Conservation (phyloP, 352 stramenopile species). For the Globisporangium spinosum region DNA sequence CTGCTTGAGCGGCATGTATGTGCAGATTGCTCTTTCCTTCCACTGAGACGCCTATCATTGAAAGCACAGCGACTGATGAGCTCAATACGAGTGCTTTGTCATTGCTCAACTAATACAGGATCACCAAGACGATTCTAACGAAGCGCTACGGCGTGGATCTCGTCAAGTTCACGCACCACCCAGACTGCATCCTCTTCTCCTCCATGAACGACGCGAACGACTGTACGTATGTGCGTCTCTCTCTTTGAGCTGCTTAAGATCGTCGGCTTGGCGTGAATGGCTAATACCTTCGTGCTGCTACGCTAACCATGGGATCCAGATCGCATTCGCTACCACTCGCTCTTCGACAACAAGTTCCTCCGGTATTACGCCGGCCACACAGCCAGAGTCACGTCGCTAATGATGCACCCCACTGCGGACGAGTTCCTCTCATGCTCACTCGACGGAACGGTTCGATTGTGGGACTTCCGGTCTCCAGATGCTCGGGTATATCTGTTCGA, state of each 20-base stretch:
- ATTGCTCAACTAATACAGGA: slow-evolving; percentile 25
- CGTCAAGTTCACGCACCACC: slow-evolving; percentile 75
- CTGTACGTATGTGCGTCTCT: slow-evolving; percentile 29
- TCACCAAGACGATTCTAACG: slow-evolving; percentile 83
- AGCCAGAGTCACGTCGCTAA: slow-evolving; percentile 73
- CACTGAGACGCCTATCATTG: not conserved
- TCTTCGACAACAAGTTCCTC: slow-evolving; percentile 89
- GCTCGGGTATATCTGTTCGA: slow-evolving; percentile 30
- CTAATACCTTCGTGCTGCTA: not conserved
- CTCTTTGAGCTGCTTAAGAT: not conserved
- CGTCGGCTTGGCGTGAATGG: no score
- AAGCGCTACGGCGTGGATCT: slow-evolving; percentile 83
- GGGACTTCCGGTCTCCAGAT: slow-evolving; percentile 73
- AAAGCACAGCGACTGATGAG: not conserved
- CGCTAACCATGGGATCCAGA: no score
- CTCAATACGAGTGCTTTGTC: not conserved
- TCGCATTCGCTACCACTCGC: slow-evolving; percentile 83
- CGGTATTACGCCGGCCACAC: slow-evolving; percentile 84
- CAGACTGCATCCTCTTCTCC: slow-evolving; percentile 85
- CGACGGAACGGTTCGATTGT: slow-evolving; percentile 74
- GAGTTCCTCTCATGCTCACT: slow-evolving; percentile 81
- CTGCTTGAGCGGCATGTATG: slow-evolving; percentile 77
- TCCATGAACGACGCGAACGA: slow-evolving; percentile 72
- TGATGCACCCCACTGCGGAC: slow-evolving; percentile 84
- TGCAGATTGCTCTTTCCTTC: slow-evolving; percentile 7